These are phyloP conservation scores for Diacronema lutheri DNA, from an alignment of 78 protist species.

Conservation along the genomic window DNA sequence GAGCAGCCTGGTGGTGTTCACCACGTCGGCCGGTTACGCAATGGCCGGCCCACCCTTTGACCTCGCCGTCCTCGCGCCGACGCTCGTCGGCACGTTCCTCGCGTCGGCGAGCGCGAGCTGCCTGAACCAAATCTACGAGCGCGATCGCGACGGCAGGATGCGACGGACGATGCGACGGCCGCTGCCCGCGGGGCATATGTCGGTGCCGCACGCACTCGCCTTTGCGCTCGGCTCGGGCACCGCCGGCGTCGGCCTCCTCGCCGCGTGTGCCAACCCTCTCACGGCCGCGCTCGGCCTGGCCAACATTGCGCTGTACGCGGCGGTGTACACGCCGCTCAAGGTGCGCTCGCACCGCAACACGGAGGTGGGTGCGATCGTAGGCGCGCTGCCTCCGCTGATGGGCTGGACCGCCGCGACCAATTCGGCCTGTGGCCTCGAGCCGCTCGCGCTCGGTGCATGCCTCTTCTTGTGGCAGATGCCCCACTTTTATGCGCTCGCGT, in stretches of 20 bases:
- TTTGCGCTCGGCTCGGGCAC: neutral
- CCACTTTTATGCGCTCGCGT: conserved; percentile 84
- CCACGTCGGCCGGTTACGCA: neutral
- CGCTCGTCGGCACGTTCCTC: conserved; percentile 35
- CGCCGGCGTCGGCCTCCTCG: conserved; percentile 29
- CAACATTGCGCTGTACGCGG: conserved; percentile 73
- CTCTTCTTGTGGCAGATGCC: conserved; percentile 92
- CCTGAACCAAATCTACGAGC: conserved; percentile 40
- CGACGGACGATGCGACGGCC: conserved; percentile 34
- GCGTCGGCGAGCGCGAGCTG: conserved; percentile 37
- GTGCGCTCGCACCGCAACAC: conserved; percentile 70
- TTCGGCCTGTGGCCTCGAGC: conserved; percentile 11
- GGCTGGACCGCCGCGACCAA: conserved; percentile 68
- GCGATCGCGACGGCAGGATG: conserved; percentile 35
- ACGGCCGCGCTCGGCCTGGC: conserved; percentile 71
- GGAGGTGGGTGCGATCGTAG: conserved; percentile 89
- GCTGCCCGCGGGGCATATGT: conserved; percentile 24
- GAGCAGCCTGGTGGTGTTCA: neutral
- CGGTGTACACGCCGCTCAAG: conserved; percentile 86
- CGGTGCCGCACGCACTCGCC: conserved; percentile 11
- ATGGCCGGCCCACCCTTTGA: neutral
- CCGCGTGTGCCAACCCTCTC: conserved; percentile 27
- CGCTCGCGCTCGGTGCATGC: conserved; percentile 38
- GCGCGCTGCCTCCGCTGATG: conserved; percentile 94
- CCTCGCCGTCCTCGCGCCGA: neutral